These are phyloP conservation scores for Podochytrium sp. DNA, from an alignment of 192 early-diverging fungal genomes.

Conservation along the genomic window DNA sequence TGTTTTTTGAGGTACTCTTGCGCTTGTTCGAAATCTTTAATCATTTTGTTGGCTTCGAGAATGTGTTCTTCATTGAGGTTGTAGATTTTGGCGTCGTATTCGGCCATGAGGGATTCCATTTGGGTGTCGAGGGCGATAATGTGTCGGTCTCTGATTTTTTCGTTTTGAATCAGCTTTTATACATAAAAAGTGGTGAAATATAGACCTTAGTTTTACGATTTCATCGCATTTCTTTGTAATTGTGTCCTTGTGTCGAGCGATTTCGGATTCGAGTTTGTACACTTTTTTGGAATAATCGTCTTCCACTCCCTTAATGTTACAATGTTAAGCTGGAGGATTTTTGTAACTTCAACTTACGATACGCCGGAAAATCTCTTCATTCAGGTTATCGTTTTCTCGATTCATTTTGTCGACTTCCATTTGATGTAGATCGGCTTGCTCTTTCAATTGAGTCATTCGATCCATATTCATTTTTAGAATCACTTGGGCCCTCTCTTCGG, in stretches of 20 bases:
- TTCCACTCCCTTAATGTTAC: constrained; percentile 9
- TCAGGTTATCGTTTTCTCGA: constrained; percentile 20
- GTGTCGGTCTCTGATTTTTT: constrained; percentile 16
- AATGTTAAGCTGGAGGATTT: background rate
- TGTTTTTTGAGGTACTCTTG: constrained; percentile 59
- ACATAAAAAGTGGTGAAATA: background rate
- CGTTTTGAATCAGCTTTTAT: background rate
- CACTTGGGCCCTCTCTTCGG: constrained; percentile 22
- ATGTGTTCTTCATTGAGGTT: constrained; percentile 51
- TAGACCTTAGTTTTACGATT: constrained; percentile 23
- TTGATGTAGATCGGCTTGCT: constrained; percentile 24
- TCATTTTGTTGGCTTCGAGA: constrained; percentile 51
- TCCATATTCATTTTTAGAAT: constrained; percentile 33
- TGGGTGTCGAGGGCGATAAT: constrained; percentile 22
- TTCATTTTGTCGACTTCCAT: constrained; percentile 13
- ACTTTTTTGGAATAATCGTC: constrained; percentile 18
- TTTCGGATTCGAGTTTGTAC: constrained; percentile 15
- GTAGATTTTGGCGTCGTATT: constrained; percentile 35
- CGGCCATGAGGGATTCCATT: constrained; percentile 13
- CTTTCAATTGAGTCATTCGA: constrained; percentile 28
- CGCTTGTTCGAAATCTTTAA: constrained; percentile 58
- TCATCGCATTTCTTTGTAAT: constrained; percentile 12
- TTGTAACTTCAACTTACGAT: background rate
- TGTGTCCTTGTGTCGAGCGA: constrained; percentile 23
- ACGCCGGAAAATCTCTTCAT: constrained; percentile 31